Base-by-base conservation (phyloP, 345 rosid species). In the Lepidium didymum region DNA sequence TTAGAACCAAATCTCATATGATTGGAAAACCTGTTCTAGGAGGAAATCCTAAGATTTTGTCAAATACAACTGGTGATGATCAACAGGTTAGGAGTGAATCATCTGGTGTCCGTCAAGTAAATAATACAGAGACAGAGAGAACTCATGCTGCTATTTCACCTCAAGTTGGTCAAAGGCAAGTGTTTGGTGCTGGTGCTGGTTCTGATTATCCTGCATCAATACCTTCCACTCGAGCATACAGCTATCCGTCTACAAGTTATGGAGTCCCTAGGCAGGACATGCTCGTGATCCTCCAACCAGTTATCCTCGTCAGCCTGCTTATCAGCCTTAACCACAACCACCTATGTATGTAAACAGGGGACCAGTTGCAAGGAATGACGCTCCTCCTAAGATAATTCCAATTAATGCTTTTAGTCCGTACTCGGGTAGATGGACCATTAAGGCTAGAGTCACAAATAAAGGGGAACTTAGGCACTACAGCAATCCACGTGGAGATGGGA, bases 391-490 rank as follows among this genome's bases (percentile, higher is more conserved):
- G 79, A 85, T 84, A 68, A 71, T 87, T 63, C 98, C 98, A 4
- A 88, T 93, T 19, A 74, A 85, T 72, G 90, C 96, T 41, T 76
- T 93, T 62, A 88, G 83, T 69, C 97, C 97, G 1, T 93, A 93
- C 64, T 84, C 77, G 52, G 92, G 91, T 16, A 75, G 88, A 78
- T 90, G 98, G 98, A 85, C 97, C 3, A 84, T 93, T 58, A 93
- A 90, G 83, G 98, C 92, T 9, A 83, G 97, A 50, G 98, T 90
- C 70, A 88, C 97, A 5, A 73, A 77, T 49, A 93, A 93, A 73
- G 86, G 77, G 10, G 96, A 87, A 34, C 83, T 90, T 36, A 79
- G 91, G 69, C 86, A 71, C 64, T 93, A 83, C 44, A 87, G 77
- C 62, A 93, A 86, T 72, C 74, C 75, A 1, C 94, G 96, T 36